Evolutionary conservation across 2,329 filamentous ascomycete species (phyloP).

Genomic region (Diaporthe capsici): DNA sequence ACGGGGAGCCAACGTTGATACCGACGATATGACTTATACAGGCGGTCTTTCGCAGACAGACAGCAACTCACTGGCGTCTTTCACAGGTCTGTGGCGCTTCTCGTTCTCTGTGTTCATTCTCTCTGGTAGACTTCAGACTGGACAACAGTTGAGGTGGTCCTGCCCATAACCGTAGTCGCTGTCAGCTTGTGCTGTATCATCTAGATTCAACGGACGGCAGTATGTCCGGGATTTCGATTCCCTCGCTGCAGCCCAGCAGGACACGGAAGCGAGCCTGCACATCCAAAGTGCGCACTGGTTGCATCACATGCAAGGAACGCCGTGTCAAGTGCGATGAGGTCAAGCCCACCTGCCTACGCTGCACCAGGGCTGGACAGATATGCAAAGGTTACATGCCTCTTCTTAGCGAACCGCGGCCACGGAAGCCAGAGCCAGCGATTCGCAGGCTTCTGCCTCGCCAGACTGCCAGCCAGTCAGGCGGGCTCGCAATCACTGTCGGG

Average conservation of each 20-base stretch:
- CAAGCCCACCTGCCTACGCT: conserved; percentile 45
- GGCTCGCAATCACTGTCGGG: conserved; percentile 2
- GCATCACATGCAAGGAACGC: conserved; percentile 44
- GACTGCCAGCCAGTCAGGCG: not conserved
- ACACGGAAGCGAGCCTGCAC: conserved; percentile 39
- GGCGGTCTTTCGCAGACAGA: not conserved
- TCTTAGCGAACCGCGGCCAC: not conserved
- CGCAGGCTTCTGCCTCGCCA: conserved; percentile 20
- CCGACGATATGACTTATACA: not conserved
- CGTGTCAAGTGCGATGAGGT: conserved; percentile 47
- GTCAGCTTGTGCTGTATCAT: not conserved
- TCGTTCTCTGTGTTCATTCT: not conserved
- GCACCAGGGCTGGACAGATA: conserved; percentile 18
- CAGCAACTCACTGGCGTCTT: not conserved
- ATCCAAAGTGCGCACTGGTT: conserved; percentile 45
- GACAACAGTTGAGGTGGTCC: not conserved
- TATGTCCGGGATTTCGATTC: not conserved
- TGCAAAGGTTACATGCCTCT: conserved; percentile 8
- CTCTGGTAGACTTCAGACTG: not conserved
- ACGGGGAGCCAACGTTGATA: not conserved
- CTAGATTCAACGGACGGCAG: not conserved
- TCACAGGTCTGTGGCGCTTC: not conserved
- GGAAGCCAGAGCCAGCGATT: not conserved
- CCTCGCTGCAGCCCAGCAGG: not conserved
- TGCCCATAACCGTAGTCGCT: not conserved